phyloP scores from a whole-genome alignment of 352 stramenopile genomes.

The Pythium folliculosum region DNA sequence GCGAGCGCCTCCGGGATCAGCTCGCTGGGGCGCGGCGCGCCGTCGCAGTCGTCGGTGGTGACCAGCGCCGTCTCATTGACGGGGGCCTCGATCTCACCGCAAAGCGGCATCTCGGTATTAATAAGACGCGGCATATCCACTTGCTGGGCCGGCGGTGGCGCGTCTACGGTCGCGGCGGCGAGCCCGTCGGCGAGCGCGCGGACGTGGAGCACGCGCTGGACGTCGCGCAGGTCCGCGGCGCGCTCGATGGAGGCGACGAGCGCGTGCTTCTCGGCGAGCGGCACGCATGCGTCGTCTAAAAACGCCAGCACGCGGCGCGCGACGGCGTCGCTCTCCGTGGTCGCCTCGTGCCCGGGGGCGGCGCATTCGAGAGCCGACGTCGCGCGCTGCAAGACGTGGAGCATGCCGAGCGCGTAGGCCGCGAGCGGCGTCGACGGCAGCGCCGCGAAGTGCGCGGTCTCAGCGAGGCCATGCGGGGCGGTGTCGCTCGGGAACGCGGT shows the following conservation, averaged over 20 bases:
- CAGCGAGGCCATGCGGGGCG: not conserved
- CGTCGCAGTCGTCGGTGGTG: not conserved
- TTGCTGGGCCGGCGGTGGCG: too few relatives aligned
- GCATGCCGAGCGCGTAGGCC: conserved; percentile 42
- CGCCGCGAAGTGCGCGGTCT: conserved; percentile 26
- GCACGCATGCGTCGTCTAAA: conserved; percentile 10
- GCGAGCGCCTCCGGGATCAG: conserved; percentile 35
- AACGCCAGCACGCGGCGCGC: conserved; percentile 9
- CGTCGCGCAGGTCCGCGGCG: conserved; percentile 12
- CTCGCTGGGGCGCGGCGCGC: not conserved
- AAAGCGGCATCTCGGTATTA: not conserved
- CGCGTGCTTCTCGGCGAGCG: conserved; percentile 12
- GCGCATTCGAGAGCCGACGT: not conserved
- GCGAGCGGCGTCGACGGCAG: conserved; percentile 31
- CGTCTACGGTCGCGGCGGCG: too few relatives aligned
- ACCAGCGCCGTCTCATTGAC: not conserved
- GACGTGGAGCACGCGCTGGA: conserved; percentile 13
- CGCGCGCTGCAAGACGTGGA: conserved; percentile 28
- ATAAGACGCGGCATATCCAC: not conserved
- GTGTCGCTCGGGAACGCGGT: not conserved
- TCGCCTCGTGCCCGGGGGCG: conserved; percentile 1
- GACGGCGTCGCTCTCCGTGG: conserved; percentile 11
- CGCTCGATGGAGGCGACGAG: conserved; percentile 23
- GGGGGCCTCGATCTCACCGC: too few relatives aligned
- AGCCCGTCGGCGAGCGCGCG: conserved; percentile 7